A percentile compares a stretch with the other conserved stretches of the same genome.
These are phyloP conservation scores for Aspergillus sp. DNA, from an alignment of 2,329 filamentous ascomycete species.

Conservation along the genomic window DNA sequence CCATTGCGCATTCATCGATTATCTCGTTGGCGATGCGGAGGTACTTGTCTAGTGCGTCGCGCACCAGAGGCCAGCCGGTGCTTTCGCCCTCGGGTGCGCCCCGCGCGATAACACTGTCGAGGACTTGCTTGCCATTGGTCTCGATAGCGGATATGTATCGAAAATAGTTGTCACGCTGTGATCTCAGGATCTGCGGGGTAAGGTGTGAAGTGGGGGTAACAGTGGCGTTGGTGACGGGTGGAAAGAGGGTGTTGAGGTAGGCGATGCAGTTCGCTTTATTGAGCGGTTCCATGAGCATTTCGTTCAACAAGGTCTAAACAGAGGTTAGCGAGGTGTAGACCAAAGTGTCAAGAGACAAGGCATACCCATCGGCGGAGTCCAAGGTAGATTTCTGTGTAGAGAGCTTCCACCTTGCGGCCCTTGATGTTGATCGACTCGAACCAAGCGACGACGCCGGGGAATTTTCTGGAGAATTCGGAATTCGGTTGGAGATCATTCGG, in stretches of 20 bases:
- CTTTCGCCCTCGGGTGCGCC: conserved; percentile 56
- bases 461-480: conserved; percentile 54
- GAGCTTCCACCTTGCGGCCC: conserved; percentile 56
- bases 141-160: conserved; percentile 64
- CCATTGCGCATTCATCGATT: conserved; percentile 62
- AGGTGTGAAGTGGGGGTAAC: conserved; percentile 57
- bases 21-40: conserved; percentile 62
- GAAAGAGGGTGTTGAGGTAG: conserved; percentile 70
- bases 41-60: conserved; percentile 61
- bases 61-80: conserved; percentile 59
- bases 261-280: conserved; percentile 69
- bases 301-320: conserved; percentile 64
- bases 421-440: conserved; percentile 56
- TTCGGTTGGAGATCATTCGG: conserved; percentile 53
- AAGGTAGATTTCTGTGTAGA: conserved; percentile 66
- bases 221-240: conserved; percentile 54
- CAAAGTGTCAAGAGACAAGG: conserved; percentile 12
- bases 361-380: conserved; percentile 67
- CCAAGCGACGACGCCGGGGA: conserved; percentile 62
- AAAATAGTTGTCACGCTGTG: conserved; percentile 66
- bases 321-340: conserved; percentile 24
- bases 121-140: conserved; percentile 57
- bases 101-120: conserved; percentile 59
- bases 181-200: conserved; percentile 55
- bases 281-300: conserved; percentile 65